These are phyloP conservation scores for Trypethelium eluteriae DNA, from an alignment of 495 filamentous ascomycete species.

Conservation along the genomic window DNA sequence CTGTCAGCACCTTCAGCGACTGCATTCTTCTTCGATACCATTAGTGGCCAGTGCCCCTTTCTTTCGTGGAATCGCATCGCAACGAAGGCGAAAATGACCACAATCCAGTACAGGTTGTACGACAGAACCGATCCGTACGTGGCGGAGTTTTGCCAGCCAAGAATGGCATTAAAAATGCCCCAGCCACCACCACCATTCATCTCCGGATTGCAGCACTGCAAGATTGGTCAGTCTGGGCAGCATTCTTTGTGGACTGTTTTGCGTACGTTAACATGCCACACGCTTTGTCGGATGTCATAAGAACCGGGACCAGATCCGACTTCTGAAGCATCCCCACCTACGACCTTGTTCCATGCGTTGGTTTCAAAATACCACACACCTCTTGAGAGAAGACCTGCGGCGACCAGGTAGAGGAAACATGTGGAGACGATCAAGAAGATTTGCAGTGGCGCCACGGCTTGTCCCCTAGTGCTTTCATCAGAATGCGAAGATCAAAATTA, in stretches of 20 bases:
- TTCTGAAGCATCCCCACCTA: constrained; percentile 69
- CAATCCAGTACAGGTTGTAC: constrained; percentile 84
- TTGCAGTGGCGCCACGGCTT: constrained; percentile 51
- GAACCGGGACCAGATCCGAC: constrained; percentile 72
- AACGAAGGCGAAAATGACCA: constrained; percentile 53
- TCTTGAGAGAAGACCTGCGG: constrained; percentile 72
- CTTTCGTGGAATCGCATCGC: constrained; percentile 60
- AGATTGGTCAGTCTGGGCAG: constrained; percentile 14
- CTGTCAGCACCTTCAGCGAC: neutral
- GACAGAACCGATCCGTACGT: constrained; percentile 76
- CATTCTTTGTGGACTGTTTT: neutral
- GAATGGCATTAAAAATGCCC: constrained; percentile 79
- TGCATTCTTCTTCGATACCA: constrained; percentile 31
- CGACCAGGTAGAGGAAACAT: constrained; percentile 79
- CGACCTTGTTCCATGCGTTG: constrained; percentile 52
- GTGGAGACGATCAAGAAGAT: constrained; percentile 75
- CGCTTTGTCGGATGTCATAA: constrained; percentile 74
- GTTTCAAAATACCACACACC: constrained; percentile 66
- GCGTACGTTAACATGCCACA: constrained; percentile 86
- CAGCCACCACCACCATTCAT: constrained; percentile 71
- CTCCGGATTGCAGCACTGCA: constrained; percentile 66
- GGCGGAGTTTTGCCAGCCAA: constrained; percentile 85
- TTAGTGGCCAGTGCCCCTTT: constrained; percentile 58
- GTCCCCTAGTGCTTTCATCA: neutral
- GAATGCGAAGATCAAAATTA: constrained; percentile 14